Base-by-base conservation (phyloP, 2,329 filamentous ascomycete genomes). In the Penicillium sp. region DNA sequence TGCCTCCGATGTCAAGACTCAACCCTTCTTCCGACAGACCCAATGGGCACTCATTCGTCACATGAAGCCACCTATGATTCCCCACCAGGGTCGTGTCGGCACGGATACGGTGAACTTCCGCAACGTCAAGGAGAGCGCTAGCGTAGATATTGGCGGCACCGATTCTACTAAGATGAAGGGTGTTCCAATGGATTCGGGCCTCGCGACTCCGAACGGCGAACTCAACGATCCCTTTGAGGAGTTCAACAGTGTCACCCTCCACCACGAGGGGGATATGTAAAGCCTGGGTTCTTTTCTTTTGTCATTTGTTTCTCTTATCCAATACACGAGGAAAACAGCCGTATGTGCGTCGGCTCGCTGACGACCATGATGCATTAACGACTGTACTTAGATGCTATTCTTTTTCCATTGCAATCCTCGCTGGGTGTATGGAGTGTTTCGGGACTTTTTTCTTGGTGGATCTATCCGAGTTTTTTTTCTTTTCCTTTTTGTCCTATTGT, bases 1-100 rank as follows among this genome's bases (percentile, higher is more conserved):
- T 60, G 94, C 94, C 9, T 97, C 92, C 1, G 94, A 99, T 75
- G 95, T 99, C 74, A 99, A 99, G 78, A 87, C 82, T 2, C 94
- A 97, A 70, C 90, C 92, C 11, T 99, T 99, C 82, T 99, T 99
- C 84, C 87, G 92, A 60, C 89, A 88, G 16, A 97, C 93, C 4
- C 92, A 96, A 72, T 99, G 94, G 94, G 94, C 94, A 25, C 83
- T 99, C 39, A 91, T 99, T 65, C 89, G 94, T 53, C 94, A 99
- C 75, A 94, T 92, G 89, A 97, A 97, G 75, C 94, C 94, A 33
- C 94, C 94, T 1, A 99, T 99, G 77, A 88, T 97, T 43, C 94
- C 94, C 10, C 88, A 95, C 68, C 89, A 93, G 72, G 92, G 92
- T 53, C 88, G 90, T 55, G 64, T 39, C 33, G 94, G 90, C 46